Evolutionary conservation across 2,329 filamentous ascomycete species (phyloP).

Genomic region (Fusarium gaditjirri): DNA sequence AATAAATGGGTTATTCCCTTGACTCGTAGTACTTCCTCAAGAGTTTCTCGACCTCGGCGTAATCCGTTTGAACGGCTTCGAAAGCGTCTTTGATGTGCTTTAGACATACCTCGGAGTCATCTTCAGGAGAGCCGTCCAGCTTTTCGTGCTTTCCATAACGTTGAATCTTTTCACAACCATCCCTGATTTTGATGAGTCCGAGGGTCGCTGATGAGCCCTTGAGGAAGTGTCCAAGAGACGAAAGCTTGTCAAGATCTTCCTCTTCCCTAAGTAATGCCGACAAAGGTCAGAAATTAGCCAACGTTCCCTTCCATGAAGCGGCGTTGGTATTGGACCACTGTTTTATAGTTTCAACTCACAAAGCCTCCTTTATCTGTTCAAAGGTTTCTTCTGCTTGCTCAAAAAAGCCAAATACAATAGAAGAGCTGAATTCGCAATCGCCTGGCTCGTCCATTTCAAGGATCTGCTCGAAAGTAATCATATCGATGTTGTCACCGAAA

Average conservation of each 20-base stretch:
- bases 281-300: neutral
- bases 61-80: constrained; percentile 78
- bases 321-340: neutral
- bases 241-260: constrained; percentile 78
- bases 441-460: constrained; percentile 97
- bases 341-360: constrained; percentile 70
- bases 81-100: constrained; percentile 77
- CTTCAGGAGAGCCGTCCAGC: constrained; percentile 75
- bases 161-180: constrained; percentile 96
- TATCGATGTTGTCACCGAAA: constrained; percentile 81
- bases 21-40: constrained; percentile 73
- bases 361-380: constrained; percentile 78
- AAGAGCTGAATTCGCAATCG: constrained; percentile 86
- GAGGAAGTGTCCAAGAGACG: constrained; percentile 90
- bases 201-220: constrained; percentile 97
- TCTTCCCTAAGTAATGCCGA: constrained; percentile 61
- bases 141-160: constrained; percentile 88
- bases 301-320: neutral
- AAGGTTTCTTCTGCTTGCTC: constrained; percentile 91
- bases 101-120: constrained; percentile 75
- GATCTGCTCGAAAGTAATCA: constrained; percentile 88
- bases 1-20: constrained; percentile 24
- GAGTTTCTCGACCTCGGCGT: constrained; percentile 74
- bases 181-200: constrained; percentile 88
- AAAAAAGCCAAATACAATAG: constrained; percentile 93